Evolutionary conservation across 768 basidiomycete genomes (phyloP).

Genomic region (Daedaleopsis sinensis): DNA sequence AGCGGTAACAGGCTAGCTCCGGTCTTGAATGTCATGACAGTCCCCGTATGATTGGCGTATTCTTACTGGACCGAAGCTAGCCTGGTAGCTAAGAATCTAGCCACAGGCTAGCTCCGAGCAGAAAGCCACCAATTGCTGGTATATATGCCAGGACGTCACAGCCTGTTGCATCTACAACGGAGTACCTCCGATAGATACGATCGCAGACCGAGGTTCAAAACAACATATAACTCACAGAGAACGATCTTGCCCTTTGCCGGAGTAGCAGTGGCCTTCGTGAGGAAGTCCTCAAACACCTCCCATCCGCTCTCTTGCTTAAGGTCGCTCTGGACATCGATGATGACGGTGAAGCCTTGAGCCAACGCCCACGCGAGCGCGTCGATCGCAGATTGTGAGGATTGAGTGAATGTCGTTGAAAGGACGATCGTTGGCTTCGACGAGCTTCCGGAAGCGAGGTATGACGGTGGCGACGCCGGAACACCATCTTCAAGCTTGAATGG

Average conservation of each 20-base stretch:
- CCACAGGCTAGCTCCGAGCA: no score
- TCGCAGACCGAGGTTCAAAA: background rate
- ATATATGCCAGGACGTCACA: no score
- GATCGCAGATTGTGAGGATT: slow-evolving; percentile 49
- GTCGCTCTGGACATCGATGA: slow-evolving; percentile 66
- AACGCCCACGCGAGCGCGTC: slow-evolving; percentile 70
- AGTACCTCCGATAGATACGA: background rate
- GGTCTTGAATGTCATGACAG: no score
- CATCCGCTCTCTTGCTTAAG: slow-evolving; percentile 54
- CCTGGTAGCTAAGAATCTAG: no score
- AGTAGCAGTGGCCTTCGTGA: slow-evolving; percentile 58
- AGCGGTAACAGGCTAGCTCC: no score
- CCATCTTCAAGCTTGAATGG: slow-evolving; percentile 62
- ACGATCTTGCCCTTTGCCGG: slow-evolving; percentile 55
- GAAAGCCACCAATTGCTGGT: no score
- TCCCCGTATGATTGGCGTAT: no score
- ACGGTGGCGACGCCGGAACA: slow-evolving; percentile 41
- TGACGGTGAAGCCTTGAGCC: slow-evolving; percentile 61
- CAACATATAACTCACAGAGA: slow-evolving; percentile 49
- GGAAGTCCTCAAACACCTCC: slow-evolving; percentile 72
- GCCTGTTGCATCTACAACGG: background rate
- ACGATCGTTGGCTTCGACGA: slow-evolving; percentile 48
- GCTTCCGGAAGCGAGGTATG: slow-evolving; percentile 35
- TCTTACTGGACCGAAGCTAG: no score
- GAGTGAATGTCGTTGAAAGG: slow-evolving; percentile 59